Base-by-base conservation (phyloP, 331 rosid species). In the Acacia pycnantha region DNA sequence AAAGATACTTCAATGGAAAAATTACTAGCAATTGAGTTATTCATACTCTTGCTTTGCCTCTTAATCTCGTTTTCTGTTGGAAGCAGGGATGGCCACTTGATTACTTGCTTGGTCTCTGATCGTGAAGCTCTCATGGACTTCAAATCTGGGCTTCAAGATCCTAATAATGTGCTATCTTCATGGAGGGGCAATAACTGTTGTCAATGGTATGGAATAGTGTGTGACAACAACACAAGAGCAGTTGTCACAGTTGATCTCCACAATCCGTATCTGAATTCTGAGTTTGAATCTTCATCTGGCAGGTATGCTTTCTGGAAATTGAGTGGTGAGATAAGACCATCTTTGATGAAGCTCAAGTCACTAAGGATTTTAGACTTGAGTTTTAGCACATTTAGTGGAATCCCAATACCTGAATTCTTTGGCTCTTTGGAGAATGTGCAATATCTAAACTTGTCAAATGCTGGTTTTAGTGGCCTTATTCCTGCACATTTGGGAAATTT, bases 291-390 rank as follows among this genome's bases (percentile, higher is more conserved):
- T 76, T 10, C 84, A 8, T 11, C 82, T 15, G 1, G 9, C 50
- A 81, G 85, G 82, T 79, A 90, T 22, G 89, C 76, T 35, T 37
- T 82, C 50, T 73, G 82, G 86, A 83, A 81, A 68, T 62, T 85
- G 15, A 79, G 87, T 74, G 92, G 89, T 5, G 85, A 85, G 77
- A 73, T 87, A 78, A 86, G 86, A 43, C 85, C 85, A 5, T 90
- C 92, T 3, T 33, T 88, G 87, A 74, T 82, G 81, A 83, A 77
- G 27, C 88, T 88, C 3, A 65, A 82, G 82, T 85, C 87, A 24
- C 59, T 83, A 73, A 47, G 77, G 31, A 54, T 79, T 84, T 74
- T 88, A 59, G 92, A 90, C 80, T 82, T 83, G 85, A 88, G 94
- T 67, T 85, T 54, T 26, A 90, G 83, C 81, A 18, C 87, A n/a